Evolutionary conservation across 371 early-diverging fungal species (phyloP).

Genomic region (Apophysomyces variabilis): DNA sequence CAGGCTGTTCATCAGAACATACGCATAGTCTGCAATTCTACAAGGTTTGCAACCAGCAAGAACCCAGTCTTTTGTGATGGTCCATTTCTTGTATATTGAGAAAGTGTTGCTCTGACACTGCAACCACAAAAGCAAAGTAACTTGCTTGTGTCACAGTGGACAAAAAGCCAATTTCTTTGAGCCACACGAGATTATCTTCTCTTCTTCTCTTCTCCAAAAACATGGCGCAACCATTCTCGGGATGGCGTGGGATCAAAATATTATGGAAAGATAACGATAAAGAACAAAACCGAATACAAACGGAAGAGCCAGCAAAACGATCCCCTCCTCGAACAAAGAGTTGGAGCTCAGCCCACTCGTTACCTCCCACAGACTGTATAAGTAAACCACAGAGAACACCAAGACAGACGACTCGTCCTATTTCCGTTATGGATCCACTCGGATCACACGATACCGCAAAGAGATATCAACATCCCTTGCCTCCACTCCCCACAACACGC

Average conservation of each 20-base stretch:
- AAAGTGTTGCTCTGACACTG: background rate
- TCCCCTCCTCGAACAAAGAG: slow-evolving; percentile 3
- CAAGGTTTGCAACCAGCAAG: too few relatives aligned
- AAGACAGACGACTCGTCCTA: background rate
- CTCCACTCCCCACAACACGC: background rate
- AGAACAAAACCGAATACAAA: background rate
- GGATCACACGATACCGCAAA: slow-evolving; percentile 9
- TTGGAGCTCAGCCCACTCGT: slow-evolving; percentile 5
- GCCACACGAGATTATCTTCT: slow-evolving; percentile 2
- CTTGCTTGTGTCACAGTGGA: slow-evolving; percentile 3
- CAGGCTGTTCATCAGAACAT: background rate
- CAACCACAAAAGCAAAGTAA: background rate
- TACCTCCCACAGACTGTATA: background rate
- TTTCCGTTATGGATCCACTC: background rate
- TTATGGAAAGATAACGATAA: slow-evolving; percentile 5
- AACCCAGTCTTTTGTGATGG: background rate
- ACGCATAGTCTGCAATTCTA: too few relatives aligned
- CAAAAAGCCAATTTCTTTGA: slow-evolving; percentile 1
- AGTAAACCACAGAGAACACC: slow-evolving; percentile 2
- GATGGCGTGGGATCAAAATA: slow-evolving; percentile 11
- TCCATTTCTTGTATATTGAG: background rate
- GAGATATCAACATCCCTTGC: slow-evolving; percentile 3
- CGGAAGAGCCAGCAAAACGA: background rate
- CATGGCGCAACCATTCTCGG: slow-evolving; percentile 9
- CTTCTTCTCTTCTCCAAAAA: background rate